Conservation (phyloP, 768 basidiomycete genomes). For the Rhodotorula graminis region DNA sequence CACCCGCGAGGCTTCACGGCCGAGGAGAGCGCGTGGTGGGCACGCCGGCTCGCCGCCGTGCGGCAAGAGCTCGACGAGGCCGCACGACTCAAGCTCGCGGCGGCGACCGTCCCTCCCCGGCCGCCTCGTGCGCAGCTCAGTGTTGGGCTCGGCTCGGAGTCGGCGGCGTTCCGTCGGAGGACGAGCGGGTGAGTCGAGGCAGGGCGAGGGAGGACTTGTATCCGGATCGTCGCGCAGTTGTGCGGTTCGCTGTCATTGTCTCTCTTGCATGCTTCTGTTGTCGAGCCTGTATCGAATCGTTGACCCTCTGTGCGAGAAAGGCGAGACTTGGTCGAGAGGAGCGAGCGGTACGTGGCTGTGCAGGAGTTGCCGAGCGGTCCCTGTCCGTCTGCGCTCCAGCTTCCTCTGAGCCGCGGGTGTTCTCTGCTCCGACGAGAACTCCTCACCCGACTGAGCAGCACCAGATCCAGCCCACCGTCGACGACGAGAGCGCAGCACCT, state of each 20-base stretch:
- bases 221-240: too few species aligned
- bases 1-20: slow-evolving; percentile 52
- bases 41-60: slow-evolving; percentile 61
- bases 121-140: background rate
- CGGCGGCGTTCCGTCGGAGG: background rate
- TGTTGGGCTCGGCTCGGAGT: background rate
- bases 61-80: slow-evolving; percentile 30
- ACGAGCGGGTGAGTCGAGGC: background rate
- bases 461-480: too few species aligned
- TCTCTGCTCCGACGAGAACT: too few species aligned
- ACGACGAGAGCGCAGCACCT: too few species aligned
- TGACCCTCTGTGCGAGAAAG: background rate
- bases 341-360: too few species aligned
- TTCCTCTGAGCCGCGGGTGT: too few species aligned
- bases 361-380: too few species aligned
- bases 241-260: background rate
- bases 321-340: background rate
- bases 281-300: background rate
- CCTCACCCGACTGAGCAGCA: too few species aligned
- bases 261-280: background rate
- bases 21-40: slow-evolving; percentile 73
- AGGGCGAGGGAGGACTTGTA: too few species aligned
- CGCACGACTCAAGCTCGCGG: too few species aligned
- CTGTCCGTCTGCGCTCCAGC: too few species aligned
- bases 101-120: background rate